Evolutionary conservation across 1,284 basidiomycete species (phyloP).

Genomic region (Chalciporus sp.): DNA sequence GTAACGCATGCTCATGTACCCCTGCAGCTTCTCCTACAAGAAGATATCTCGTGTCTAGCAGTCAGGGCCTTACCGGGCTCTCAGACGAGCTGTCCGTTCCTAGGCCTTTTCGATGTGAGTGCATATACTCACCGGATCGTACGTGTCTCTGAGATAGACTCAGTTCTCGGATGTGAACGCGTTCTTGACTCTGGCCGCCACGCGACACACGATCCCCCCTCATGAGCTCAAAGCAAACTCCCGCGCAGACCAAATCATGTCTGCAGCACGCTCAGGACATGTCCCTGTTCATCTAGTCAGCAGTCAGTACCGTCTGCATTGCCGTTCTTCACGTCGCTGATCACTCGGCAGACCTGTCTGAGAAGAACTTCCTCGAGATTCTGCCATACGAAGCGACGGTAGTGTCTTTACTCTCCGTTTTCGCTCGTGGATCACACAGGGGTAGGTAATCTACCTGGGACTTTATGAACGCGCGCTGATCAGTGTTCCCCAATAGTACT

Average conservation of each 20-base stretch:
- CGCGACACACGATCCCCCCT: slow-evolving; percentile 62
- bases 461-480: slow-evolving; percentile 3
- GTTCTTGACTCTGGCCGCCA: slow-evolving; percentile 77
- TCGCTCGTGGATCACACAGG: slow-evolving; percentile 70
- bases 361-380: slow-evolving; percentile 74
- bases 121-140: not conserved
- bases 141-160: slow-evolving; percentile 13
- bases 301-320: slow-evolving; percentile 52
- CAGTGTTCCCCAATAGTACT: slow-evolving; percentile 43
- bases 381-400: slow-evolving; percentile 64
- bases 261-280: slow-evolving; percentile 68
- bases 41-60: slow-evolving; percentile 64
- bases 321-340: slow-evolving; percentile 1
- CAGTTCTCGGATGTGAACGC: slow-evolving; percentile 83
- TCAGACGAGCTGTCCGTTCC: slow-evolving; percentile 39
- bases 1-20: slow-evolving; percentile 11
- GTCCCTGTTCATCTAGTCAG: slow-evolving; percentile 75
- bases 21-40: slow-evolving; percentile 58
- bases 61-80: slow-evolving; percentile 46
- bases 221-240: slow-evolving; percentile 61
- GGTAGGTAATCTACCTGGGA: slow-evolving; percentile 41
- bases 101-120: slow-evolving; percentile 76
- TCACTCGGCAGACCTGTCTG: slow-evolving; percentile 62
- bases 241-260: slow-evolving; percentile 64
- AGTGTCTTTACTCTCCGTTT: slow-evolving; percentile 62